phyloP scores from a whole-genome alignment of 352 stramenopile species.

The Aphanomyces euteiches region DNA sequence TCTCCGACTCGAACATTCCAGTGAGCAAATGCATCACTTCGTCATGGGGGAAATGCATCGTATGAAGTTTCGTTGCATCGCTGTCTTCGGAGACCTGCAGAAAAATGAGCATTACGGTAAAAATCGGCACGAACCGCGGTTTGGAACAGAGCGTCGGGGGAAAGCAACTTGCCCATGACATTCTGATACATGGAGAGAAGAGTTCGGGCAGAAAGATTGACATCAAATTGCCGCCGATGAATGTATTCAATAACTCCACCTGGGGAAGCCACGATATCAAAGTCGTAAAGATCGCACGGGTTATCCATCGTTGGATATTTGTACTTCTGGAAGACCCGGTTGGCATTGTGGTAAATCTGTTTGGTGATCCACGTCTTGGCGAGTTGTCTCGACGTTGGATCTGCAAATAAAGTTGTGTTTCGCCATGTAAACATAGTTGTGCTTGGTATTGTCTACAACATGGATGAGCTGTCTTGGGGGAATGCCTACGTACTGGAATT shows the following conservation, averaged over 20 bases:
- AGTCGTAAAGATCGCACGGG: not conserved
- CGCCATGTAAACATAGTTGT: not conserved
- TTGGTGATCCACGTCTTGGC: not conserved
- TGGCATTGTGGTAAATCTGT: constrained; percentile 11
- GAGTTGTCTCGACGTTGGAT: not conserved
- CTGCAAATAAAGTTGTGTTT: constrained; percentile 4
- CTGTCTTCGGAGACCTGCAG: too few relatives aligned
- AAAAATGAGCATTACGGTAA: too few relatives aligned
- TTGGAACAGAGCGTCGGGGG: too few relatives aligned
- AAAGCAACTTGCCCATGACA: too few relatives aligned
- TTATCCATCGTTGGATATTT: not conserved
- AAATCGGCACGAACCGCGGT: too few relatives aligned
- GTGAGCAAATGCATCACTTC: constrained; percentile 19
- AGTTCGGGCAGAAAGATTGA: too few relatives aligned
- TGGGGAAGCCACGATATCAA: not conserved
- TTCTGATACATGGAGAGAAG: too few relatives aligned
- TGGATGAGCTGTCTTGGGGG: not conserved
- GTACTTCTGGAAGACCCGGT: constrained; percentile 7
- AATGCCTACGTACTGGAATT: not conserved
- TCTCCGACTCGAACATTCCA: not conserved
- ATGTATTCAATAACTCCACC: not conserved
- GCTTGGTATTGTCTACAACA: not conserved
- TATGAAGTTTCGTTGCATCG: too few relatives aligned
- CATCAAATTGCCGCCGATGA: not conserved
- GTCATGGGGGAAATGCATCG: too few relatives aligned